phyloP scores from a whole-genome alignment of 2,329 filamentous ascomycete genomes.

The Epichloe glyceriae region DNA sequence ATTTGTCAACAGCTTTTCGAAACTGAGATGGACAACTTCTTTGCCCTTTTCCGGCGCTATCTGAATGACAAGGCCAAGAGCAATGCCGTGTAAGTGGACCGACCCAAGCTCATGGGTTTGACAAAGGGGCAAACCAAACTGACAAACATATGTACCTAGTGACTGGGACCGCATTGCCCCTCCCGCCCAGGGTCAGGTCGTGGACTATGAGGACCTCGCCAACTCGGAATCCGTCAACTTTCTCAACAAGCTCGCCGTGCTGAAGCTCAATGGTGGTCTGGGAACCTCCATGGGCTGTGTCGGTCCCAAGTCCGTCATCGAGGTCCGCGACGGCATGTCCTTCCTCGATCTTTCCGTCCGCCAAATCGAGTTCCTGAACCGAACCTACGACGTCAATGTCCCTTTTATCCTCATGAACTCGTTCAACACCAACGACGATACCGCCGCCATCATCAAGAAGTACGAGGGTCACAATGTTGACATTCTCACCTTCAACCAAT shows the following conservation, averaged over 20 bases:
- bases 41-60: slow-evolving; percentile 94
- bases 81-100: slow-evolving; percentile 57
- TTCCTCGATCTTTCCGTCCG: slow-evolving; percentile 97
- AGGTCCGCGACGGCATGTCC: slow-evolving; percentile 99
- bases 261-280: slow-evolving; percentile 98
- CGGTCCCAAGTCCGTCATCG: slow-evolving; percentile 97
- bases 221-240: slow-evolving; percentile 87
- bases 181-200: slow-evolving; percentile 83
- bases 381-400: slow-evolving; percentile 92
- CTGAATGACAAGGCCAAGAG: slow-evolving; percentile 98
- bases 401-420: slow-evolving; percentile 99
- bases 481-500: slow-evolving; percentile 99
- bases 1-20: slow-evolving; percentile 60
- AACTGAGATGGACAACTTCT: slow-evolving; percentile 99
- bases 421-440: slow-evolving; percentile 99
- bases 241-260: slow-evolving; percentile 91
- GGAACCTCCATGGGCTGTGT: slow-evolving; percentile 99
- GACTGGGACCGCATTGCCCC: slow-evolving; percentile 96
- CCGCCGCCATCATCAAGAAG: slow-evolving; percentile 99
- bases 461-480: slow-evolving; percentile 99
- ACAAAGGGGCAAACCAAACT: background rate
- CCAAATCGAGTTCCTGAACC: slow-evolving; percentile 98
- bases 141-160: slow-evolving; percentile 30
- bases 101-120: background rate
- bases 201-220: slow-evolving; percentile 82